Percentiles rank a stretch among this genome's conserved stretches.
phyloP scores from a whole-genome alignment of 1,284 basidiomycete genomes.

The Mycosarcoma mackinlayi region DNA sequence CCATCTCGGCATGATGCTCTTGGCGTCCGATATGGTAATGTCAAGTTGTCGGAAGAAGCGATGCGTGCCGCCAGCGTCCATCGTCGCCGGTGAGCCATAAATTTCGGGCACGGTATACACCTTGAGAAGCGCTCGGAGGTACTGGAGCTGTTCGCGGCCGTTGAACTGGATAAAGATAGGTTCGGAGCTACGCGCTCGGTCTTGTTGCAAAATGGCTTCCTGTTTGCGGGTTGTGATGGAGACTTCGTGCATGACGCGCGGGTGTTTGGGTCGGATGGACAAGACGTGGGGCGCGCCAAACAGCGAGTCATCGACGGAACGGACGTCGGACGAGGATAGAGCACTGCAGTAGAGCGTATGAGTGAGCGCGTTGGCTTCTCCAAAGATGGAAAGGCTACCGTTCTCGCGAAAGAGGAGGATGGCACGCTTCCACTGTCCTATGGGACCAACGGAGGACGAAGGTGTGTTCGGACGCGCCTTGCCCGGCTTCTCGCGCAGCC shows the following conservation, averaged over 20 bases:
- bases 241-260: conserved; percentile 9
- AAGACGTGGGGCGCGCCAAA: conserved; percentile 48
- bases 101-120: conserved; percentile 52
- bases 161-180: conserved; percentile 56
- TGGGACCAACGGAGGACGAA: conserved; percentile 17
- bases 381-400: conserved; percentile 48
- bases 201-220: conserved; percentile 15
- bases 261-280: conserved; percentile 46
- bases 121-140: conserved; percentile 41
- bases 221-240: conserved; percentile 32
- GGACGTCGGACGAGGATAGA: conserved; percentile 50
- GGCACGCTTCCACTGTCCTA: conserved; percentile 52
- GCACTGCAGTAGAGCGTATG: conserved; percentile 45
- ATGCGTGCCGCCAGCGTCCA: conserved; percentile 43
- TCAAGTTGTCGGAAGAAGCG: conserved; percentile 55
- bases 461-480: conserved; percentile 39
- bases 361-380: conserved; percentile 50
- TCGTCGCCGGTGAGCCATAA: conserved; percentile 37
- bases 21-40: conserved; percentile 54
- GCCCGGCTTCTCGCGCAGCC: conserved; percentile 51
- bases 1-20: conserved; percentile 48
- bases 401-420: conserved; percentile 53
- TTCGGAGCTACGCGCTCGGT: conserved; percentile 24
- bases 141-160: conserved; percentile 32
- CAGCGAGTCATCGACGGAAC: conserved; percentile 54